Base-by-base conservation (phyloP, 2,329 filamentous ascomycete genomes). In the Emericellopsis cladophorae region DNA sequence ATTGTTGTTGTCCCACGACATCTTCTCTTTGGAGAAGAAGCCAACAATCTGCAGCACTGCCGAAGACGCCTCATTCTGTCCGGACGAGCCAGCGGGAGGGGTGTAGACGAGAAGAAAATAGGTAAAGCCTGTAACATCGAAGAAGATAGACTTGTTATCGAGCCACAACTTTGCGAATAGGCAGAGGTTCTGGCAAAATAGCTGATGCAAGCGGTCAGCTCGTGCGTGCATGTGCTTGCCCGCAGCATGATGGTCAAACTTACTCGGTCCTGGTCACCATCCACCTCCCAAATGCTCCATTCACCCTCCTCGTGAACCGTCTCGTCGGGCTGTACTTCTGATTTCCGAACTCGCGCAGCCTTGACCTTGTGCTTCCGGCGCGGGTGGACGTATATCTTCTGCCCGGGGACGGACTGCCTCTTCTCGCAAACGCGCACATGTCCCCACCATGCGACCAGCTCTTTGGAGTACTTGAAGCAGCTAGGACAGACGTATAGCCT, bases 21-120 rank as follows among this genome's bases (percentile, higher is more conserved):
- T 84, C 59, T 96, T 96, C 61, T 98, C 92, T 58, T 98, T 96
- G 47, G 85, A 93, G 66, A 96, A 98, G 71, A 96, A 96, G n/a
- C 92, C 92, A 1, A 90, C 76, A 24, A 95, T 80, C 40, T 61
- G 60, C 10, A 57, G 58, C 37, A 22, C 40, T 10, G 45, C 33
- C 32, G 24, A 31, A 10, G 42, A 36, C 31, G 37, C 44, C 9
- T 42, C 29, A 29, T 12, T 12, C 26, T 21, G 18, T 5, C 18
- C 18, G 5, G 18, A 21, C 5, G 34, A 37, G 40, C 8, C 42
- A 26, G 41, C 2, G 1, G 59, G 54, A 7, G 69, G 70, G 8
- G 79, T 83, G 54, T 89, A 83, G 36, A 92, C 83, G 40, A 96
- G 78, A 5, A 94, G 74, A 58, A 94, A 96, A 68, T 95, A 98